phyloP scores from a whole-genome alignment of 345 rosid species.

The Trapa bicornis region DNA sequence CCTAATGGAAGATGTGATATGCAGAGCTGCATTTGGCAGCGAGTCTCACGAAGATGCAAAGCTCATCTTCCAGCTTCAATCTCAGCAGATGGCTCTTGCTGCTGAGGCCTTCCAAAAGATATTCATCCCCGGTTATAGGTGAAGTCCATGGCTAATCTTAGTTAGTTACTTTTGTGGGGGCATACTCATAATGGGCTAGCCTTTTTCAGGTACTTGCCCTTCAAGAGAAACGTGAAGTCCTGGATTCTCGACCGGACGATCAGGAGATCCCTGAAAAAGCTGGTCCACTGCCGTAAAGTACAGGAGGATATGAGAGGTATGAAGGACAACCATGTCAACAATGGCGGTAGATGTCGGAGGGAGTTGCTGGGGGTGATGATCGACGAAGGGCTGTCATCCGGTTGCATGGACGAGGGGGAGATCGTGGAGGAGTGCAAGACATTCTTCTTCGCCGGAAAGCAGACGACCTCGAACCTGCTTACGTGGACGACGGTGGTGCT shows the following conservation, averaged over 20 bases:
- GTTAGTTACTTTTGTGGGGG: no score
- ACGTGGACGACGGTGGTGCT: constrained; percentile 78
- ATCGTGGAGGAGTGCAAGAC: constrained; percentile 77
- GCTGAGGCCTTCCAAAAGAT: constrained; percentile 59
- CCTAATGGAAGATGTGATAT: constrained; percentile 64
- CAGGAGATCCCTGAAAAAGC: constrained; percentile 35
- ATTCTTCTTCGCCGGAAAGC: constrained; percentile 90
- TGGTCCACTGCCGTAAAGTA: constrained; percentile 33
- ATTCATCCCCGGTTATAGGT: constrained; percentile 71
- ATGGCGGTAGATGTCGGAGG: constrained; percentile 10
- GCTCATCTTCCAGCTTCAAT: constrained; percentile 53
- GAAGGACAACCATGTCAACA: neutral
- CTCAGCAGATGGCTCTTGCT: constrained; percentile 48
- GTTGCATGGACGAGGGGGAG: constrained; percentile 8
- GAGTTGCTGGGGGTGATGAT: constrained; percentile 48
- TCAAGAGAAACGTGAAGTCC: constrained; percentile 44
- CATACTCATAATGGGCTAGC: no score
- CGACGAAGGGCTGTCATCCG: constrained; percentile 25
- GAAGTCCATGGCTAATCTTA: neutral
- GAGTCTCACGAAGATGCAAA: constrained; percentile 56
- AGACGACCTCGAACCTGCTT: constrained; percentile 68
- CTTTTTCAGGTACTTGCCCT: constrained; percentile 6
- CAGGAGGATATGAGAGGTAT: neutral
- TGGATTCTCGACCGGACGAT: constrained; percentile 66
- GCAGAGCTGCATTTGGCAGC: constrained; percentile 62